Base-by-base conservation (phyloP, 345 rosid genomes). In the Populus euphratica region DNA sequence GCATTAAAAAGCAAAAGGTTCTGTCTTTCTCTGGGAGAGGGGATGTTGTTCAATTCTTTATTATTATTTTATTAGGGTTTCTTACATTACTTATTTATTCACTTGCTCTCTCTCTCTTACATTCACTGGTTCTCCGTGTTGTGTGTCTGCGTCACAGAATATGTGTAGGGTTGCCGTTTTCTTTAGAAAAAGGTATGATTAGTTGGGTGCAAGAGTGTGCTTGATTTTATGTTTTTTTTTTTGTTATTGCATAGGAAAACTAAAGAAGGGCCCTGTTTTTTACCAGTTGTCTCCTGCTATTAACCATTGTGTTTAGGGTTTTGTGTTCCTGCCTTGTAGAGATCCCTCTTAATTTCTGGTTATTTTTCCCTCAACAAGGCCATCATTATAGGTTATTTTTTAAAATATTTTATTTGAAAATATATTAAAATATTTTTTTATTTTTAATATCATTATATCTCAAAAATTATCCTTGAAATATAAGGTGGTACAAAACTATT, bases 1-100 rank as follows among this genome's bases (percentile, higher is more conserved):
- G 86, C 88, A 87, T 80, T 88, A 77, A 88, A 88, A 86, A 86
- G 91, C 84, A 81, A 90, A 90, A 86, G 90, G 77, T 81, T 70
- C 70, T 70, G 41, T 50, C 73, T 74, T 50, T 54, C 50, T 68
- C 38, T 54, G 49, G 11, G 74, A 36, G 47, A 67, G 38, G 16
- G 20, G 73, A 62, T 70, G 25, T 38, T 63, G 65, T 79, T 73
- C 72, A 33, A 70, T 68, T 75, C 31, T 17, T 56, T 56, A 43
- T 43, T 8, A 21, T 56, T 59, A 23, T n/a, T 59, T 59, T 4
- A n/a, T 59, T n/a, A 59, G 47, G 13, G 47, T 43, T 33, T 43
- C 47, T 43, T 43, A 11, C 47, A 59, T 10, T 10, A 59, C 20
- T 35, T 33, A 27, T 73, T 13, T 43, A 17, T 52, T 33, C 69